These are phyloP conservation scores for Ailanthus altissimus DNA, from an alignment of 345 rosid species.

Conservation along the genomic window DNA sequence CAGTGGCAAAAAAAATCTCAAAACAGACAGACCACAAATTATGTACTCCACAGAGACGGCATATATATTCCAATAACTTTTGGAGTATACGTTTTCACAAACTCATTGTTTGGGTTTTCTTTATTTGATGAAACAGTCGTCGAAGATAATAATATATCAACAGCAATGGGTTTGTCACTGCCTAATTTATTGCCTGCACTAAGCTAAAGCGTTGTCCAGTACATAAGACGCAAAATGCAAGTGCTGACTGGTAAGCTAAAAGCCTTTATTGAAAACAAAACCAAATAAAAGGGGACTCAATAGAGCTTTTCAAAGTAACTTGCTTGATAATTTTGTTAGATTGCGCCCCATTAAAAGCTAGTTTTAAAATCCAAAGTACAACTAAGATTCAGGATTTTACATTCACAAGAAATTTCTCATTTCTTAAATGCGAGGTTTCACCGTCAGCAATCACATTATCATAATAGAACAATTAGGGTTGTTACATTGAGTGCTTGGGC, in stretches of 20 bases:
- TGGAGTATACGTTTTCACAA: constrained; percentile 39
- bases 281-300: background rate
- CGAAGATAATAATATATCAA: background rate
- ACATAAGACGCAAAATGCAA: background rate
- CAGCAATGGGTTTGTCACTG: background rate
- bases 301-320: background rate
- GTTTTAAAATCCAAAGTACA: background rate
- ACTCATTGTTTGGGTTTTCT: constrained; percentile 19
- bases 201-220: background rate
- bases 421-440: background rate
- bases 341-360: background rate
- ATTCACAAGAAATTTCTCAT: background rate
- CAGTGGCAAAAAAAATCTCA: constrained; percentile 77
- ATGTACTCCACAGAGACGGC: constrained; percentile 87
- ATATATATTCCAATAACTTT: constrained; percentile 66
- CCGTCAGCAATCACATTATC: background rate
- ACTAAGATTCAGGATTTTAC: background rate
- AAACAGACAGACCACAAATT: constrained; percentile 68
- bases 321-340: background rate
- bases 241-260: background rate
- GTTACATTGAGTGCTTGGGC: background rate
- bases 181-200: constrained; percentile 17
- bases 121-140: background rate
- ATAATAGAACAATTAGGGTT: background rate
- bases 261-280: background rate